Conservation (phyloP, 2,329 filamentous ascomycete genomes). For the Pseudopithomyces maydicus region DNA sequence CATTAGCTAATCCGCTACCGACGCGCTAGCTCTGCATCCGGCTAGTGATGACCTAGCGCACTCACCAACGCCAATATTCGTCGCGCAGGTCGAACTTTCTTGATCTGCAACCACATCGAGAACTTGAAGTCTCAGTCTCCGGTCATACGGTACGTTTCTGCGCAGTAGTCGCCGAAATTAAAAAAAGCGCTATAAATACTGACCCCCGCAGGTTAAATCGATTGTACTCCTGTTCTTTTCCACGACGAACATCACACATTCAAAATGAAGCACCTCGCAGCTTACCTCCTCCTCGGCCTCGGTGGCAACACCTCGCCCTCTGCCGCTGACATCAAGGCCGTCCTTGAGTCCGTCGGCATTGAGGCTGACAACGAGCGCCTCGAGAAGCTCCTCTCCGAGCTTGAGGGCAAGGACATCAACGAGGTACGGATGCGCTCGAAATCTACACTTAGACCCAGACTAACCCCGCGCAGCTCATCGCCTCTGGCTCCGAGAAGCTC, state of each 20-base stretch:
- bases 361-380: slow-evolving; percentile 89
- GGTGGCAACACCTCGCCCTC: slow-evolving; percentile 91
- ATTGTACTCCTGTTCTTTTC: slow-evolving; percentile 89
- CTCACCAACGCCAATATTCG: slow-evolving; percentile 20
- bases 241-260: slow-evolving; percentile 32
- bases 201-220: slow-evolving; percentile 66
- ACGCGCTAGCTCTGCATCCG: slow-evolving; percentile 6
- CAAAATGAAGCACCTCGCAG: slow-evolving; percentile 99
- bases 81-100: slow-evolving; percentile 33
- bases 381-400: slow-evolving; percentile 84
- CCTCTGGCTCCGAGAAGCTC: slow-evolving; percentile 89
- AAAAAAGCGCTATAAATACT: slow-evolving; percentile 13
- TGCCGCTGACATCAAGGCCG: slow-evolving; percentile 74
- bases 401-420: slow-evolving; percentile 88
- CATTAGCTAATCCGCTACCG: slow-evolving; percentile 18
- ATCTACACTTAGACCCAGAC: slow-evolving; percentile 31
- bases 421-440: slow-evolving; percentile 65
- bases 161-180: not conserved
- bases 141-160: slow-evolving; percentile 75
- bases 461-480: slow-evolving; percentile 72
- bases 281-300: slow-evolving; percentile 95
- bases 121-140: slow-evolving; percentile 99
- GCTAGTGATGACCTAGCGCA: slow-evolving; percentile 12
- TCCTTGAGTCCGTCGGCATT: slow-evolving; percentile 92
- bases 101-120: slow-evolving; percentile 49